These are phyloP conservation scores for Globisporangium nodosum DNA, from an alignment of 352 stramenopile genomes.

Conservation along the genomic window DNA sequence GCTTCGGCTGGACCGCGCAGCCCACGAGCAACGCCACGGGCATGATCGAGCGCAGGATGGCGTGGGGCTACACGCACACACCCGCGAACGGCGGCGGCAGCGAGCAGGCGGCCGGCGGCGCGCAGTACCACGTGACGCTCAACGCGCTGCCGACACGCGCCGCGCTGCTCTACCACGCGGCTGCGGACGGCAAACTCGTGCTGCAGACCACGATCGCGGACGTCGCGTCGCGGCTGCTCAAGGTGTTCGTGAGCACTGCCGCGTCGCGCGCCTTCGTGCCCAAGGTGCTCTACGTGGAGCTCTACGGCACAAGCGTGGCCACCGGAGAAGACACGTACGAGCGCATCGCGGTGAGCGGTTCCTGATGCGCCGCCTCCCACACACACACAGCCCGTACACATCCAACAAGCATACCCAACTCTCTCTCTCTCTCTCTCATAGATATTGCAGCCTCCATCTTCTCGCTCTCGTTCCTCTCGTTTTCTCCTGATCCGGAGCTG, in stretches of 20 bases:
- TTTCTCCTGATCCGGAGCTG: not conserved
- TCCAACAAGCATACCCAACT: not conserved
- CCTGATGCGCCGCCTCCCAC: not conserved
- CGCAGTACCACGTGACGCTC: conserved; percentile 52
- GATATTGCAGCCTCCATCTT: no score
- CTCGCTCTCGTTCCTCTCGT: no score
- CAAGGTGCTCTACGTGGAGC: conserved; percentile 71
- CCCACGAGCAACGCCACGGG: conserved; percentile 61
- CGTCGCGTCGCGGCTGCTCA: conserved; percentile 47
- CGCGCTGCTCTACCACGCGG: conserved; percentile 45
- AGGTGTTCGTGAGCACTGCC: conserved; percentile 67
- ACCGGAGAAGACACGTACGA: conserved; percentile 54
- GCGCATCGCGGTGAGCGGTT: conserved; percentile 36
- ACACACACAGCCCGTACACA: not conserved
- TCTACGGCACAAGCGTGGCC: conserved; percentile 52
- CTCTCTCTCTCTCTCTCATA: conserved; percentile 1
- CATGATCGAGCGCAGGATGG: conserved; percentile 59
- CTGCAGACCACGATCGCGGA: conserved; percentile 53
- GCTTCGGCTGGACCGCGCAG: conserved; percentile 66
- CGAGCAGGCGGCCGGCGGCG: conserved; percentile 12
- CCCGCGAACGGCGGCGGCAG: conserved; percentile 4
- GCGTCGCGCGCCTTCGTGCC: conserved; percentile 55
- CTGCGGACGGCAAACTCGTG: conserved; percentile 43
- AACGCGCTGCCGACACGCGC: conserved; percentile 56
- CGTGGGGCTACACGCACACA: conserved; percentile 71